Conservation (phyloP, 371 early-diverging fungal genomes). For the Mortierella sp. region DNA sequence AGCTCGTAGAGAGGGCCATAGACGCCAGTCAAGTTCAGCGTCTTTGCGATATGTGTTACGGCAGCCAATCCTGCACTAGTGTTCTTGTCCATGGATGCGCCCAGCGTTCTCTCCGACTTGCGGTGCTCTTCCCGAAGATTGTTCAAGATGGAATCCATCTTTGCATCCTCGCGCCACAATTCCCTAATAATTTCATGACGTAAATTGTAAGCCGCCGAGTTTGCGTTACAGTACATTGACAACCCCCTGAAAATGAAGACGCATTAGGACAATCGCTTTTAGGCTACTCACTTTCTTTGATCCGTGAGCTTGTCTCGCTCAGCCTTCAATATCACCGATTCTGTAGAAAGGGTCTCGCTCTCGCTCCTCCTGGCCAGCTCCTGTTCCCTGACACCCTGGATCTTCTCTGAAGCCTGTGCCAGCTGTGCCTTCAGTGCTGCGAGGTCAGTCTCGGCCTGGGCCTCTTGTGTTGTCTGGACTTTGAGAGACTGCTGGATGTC, state of each 20-base stretch:
- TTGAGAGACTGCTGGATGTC: slow-evolving; percentile 68
- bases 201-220: not conserved
- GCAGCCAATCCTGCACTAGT: slow-evolving; percentile 83
- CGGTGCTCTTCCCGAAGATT: slow-evolving; percentile 82
- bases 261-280: not conserved
- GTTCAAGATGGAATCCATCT: slow-evolving; percentile 76
- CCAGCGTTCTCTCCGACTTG: slow-evolving; percentile 81
- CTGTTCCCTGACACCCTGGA: slow-evolving; percentile 63
- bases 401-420: slow-evolving; percentile 54
- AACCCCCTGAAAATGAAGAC: not conserved
- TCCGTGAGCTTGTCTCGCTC: slow-evolving; percentile 80
- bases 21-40: slow-evolving; percentile 79
- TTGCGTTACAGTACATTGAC: not conserved
- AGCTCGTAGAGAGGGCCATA: slow-evolving; percentile 95
- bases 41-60: slow-evolving; percentile 75
- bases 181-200: slow-evolving; percentile 42
- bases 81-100: slow-evolving; percentile 85
- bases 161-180: slow-evolving; percentile 94
- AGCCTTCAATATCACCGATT: slow-evolving; percentile 57
- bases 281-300: slow-evolving; percentile 72
- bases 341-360: slow-evolving; percentile 53
- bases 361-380: slow-evolving; percentile 59
- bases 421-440: slow-evolving; percentile 18
- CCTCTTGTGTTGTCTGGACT: slow-evolving; percentile 66
- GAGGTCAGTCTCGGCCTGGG: slow-evolving; percentile 17